Evolutionary conservation across 106 monocot species (phyloP).

Genomic region (Acanthochlamys bracteata): DNA sequence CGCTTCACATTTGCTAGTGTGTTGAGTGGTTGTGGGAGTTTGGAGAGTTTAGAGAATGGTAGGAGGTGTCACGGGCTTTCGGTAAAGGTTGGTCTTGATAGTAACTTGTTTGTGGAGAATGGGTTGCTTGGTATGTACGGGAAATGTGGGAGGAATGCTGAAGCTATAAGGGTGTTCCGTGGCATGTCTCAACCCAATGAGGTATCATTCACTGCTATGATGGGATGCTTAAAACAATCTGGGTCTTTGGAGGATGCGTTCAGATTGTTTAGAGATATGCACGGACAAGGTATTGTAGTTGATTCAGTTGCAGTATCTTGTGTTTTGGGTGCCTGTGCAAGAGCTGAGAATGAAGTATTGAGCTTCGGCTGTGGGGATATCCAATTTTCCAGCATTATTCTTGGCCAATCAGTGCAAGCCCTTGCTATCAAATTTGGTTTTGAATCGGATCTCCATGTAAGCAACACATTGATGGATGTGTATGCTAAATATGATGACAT

Average conservation of each 20-base stretch:
- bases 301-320: conserved; percentile 68
- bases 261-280: conserved; percentile 66
- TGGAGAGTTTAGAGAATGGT: conserved; percentile 28
- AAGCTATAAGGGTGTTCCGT: conserved; percentile 59
- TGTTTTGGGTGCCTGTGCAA: conserved; percentile 57
- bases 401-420: conserved; percentile 36
- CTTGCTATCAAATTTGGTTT: conserved; percentile 42
- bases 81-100: conserved; percentile 51
- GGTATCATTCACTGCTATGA: conserved; percentile 89
- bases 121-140: conserved; percentile 67
- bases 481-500: conserved; percentile 51
- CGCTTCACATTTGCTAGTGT: conserved; percentile 72
- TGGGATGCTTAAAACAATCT: conserved; percentile 56
- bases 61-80: conserved; percentile 51
- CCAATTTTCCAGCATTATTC: conserved; percentile 1
- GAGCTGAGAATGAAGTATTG: conserved; percentile 12
- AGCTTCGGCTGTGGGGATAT: not conserved
- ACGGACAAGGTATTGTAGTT: conserved; percentile 29
- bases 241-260: conserved; percentile 43
- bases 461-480: conserved; percentile 69
- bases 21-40: conserved; percentile 53
- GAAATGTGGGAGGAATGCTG: conserved; percentile 40
- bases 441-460: conserved; percentile 59
- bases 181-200: conserved; percentile 51
- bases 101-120: conserved; percentile 61